Base-by-base conservation (phyloP, 2,329 filamentous ascomycete species). In the Aspergillus persii region DNA sequence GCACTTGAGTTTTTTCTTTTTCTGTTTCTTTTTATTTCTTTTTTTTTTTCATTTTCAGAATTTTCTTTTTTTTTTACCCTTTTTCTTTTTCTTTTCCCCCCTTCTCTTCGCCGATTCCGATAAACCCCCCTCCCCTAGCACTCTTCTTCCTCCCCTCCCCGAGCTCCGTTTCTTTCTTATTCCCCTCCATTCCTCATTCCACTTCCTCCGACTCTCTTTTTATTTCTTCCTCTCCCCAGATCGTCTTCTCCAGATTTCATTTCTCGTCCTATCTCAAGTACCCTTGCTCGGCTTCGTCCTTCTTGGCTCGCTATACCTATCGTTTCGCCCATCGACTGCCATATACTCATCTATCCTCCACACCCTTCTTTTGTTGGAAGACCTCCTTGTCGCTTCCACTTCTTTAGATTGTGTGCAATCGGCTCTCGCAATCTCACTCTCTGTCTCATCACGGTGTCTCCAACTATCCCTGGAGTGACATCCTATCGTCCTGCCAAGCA, bases 191-290 rank as follows among this genome's bases (percentile, higher is more conserved):
- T 65, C 63, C 57, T 59, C 56, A 59, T 58, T 59, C 53, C 56
- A 51, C 54, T 49, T 60, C 33, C 58, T 60, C 55, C 61, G 54
- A 48, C 71, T 64, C 68, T 67, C 57, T 71, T 58, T 67, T 65
- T 68, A 69, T 60, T 69, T 68, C 51, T 56, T 63, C 64, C 56
- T 61, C 58, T 60, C 68, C 65, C 63, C 63, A 69, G 68, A 68
- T 67, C 64, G 52, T 61, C 61, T 63, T 67, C 66, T 67, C 66
- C 66, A 63, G 61, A 67, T 70, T 68, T 62, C 56, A 59, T 60
- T 53, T 65, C 57, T 50, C 62, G 58, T 60, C 61, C 52, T 54
- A 47, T 60, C 62, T 65, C 56, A 56, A 59, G 58, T 57, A 57
- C 53, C 58, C 65, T 61, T 59, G 53, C 57, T 67, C 61, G 58